Percentiles rank a stretch among this genome's conserved stretches.
These are phyloP conservation scores for Gossypium longicalyx DNA, from an alignment of 345 rosid species.

Conservation along the genomic window DNA sequence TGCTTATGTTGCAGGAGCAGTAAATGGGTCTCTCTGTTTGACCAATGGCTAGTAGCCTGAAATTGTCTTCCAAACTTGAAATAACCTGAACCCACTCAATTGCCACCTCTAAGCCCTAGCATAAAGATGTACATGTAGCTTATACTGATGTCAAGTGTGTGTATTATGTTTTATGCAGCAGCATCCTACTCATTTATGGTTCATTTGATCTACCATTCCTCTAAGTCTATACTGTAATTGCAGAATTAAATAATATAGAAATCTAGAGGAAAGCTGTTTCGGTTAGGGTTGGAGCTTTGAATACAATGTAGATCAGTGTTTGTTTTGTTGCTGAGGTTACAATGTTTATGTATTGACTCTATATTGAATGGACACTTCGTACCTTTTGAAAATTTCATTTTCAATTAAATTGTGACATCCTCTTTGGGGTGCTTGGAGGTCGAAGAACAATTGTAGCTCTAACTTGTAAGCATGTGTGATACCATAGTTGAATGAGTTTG, in stretches of 20 bases:
- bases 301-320: too few relatives aligned
- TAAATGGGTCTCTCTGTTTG: neutral
- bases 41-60: neutral
- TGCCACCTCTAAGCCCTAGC: neutral
- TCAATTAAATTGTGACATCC: neutral
- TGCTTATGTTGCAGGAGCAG: neutral
- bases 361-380: neutral
- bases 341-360: neutral
- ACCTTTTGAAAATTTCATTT: neutral
- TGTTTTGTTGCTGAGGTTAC: neutral
- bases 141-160: neutral
- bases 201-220: neutral
- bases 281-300: neutral
- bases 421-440: neutral
- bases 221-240: neutral
- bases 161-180: neutral
- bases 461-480: neutral
- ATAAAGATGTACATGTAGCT: neutral
- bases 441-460: neutral
- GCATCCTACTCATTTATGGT: neutral
- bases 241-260: neutral
- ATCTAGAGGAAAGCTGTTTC: neutral
- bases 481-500: neutral
- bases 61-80: neutral
- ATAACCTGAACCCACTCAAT: neutral